Base-by-base conservation (phyloP, 305 asterid genomes). In the Solanum hybrid region DNA sequence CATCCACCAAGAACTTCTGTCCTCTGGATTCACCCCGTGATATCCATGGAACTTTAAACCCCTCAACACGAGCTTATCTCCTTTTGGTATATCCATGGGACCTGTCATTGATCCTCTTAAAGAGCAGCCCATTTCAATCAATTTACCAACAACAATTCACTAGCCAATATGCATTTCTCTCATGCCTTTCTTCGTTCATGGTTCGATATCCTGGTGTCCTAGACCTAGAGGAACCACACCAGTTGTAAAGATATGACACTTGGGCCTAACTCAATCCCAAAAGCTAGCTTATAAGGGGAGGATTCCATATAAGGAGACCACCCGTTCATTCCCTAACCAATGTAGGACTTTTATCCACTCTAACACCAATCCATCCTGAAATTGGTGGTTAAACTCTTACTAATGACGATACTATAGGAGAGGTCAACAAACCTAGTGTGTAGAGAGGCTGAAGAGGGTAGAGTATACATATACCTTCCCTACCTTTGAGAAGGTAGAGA, bases 1-100 rank as follows among this genome's bases (percentile, higher is more conserved):
- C 92, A 85, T 97, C 99, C 42, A 97, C 90, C 93, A 94, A 40
- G 91, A 97, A 96, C 90, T 97, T 97, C 93, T 96, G 99, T 36
- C 99, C 98, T 96, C 98, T 16, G 93, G 95, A 91, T 95, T 94
- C 91, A 96, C 98, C 57, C 99, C 98, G 76, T 97, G 99, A 92
- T 89, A 97, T 33, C 98, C 99, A 57, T 96, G 98, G 93, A 96
- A 97, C 93, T 93, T 95, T 28, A 97, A 91, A 75, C 98, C 99
- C 93, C 95, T 95, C 14, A 97, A 35, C 24, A 96, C 97, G 57
- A 97, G 98, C 92, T 97, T 96, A 94, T 97, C 99, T 86, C 97
- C 98, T 85, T 46, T 90, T 4, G 74, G 57, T 86, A 90, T 89
- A 87, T 90, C 97, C 69, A 89, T 89, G 64, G 28, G 22, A 84